Base-by-base conservation (phyloP, 2,329 filamentous ascomycete species). In the Aquanectria penicillioides region DNA sequence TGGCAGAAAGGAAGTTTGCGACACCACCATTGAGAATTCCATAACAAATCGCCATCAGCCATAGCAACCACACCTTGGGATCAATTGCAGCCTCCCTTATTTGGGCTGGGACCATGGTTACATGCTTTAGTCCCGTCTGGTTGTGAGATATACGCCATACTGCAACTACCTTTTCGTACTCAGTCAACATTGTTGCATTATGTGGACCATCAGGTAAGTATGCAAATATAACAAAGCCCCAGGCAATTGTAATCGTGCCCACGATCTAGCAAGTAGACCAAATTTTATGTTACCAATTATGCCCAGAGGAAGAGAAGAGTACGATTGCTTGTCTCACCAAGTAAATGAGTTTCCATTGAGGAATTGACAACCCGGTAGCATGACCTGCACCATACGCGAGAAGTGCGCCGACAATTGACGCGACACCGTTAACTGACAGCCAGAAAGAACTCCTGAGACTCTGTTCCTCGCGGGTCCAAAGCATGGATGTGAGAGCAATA, bases 111-210 rank as follows among this genome's bases (percentile, higher is more conserved):
- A 36, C 31, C 4, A 38, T 38, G 15, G 6, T 20, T 5, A 17
- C 25, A 29, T 50, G 28, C 6, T 47, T 38, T 13, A 38, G 15
- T 13, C 47, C 33, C 8, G 31, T 50, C 18, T 50, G 23, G 22
- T 50, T 50, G 18, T 36, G 47, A 5, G 47, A 50, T 20, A 31
- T 25, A n/a, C 47, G 47, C 28, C 33, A 50, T 8, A 34, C 31
- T 2, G 47, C 47, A 20, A 50, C 47, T 5, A 38, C 31, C 6
- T 18, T 22, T 3, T 50, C 33, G 15, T 40, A 50, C 18, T 50
- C 33, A 20, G 33, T 28, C 4, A 38, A 23, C 47, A 50, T 50
- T 10, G 28, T 50, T 31, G 22, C 47, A 18, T 50, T 50, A 15
- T 38, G 47, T 17, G 47, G 33, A 15, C 33, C 23, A 38, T 38